A percentile compares a stretch with the other conserved stretches of the same genome.
Evolutionary conservation across 2,329 filamentous ascomycete species (phyloP).

Genomic region (Neopestalotiopsis clavispora): DNA sequence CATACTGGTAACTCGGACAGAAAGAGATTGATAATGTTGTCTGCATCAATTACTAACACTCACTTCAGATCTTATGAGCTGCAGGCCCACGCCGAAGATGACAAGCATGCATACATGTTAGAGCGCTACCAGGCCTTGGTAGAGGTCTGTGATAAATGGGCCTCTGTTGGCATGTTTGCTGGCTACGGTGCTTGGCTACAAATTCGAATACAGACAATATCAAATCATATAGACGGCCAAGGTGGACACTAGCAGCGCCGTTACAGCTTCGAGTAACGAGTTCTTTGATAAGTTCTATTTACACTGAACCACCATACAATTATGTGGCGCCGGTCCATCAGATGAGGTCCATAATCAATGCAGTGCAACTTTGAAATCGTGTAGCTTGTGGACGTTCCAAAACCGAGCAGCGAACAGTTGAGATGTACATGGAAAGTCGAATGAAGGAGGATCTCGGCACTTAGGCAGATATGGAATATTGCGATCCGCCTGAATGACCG

Average conservation of each 20-base stretch:
- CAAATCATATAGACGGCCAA: not conserved
- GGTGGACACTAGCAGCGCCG: not conserved
- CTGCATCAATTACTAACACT: not conserved
- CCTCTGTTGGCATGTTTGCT: conserved; percentile 48
- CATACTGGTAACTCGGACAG: not conserved
- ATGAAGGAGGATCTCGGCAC: too few species aligned
- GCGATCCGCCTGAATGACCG: too few species aligned
- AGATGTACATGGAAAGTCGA: too few species aligned
- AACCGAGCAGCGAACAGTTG: too few species aligned
- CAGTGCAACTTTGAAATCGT: too few species aligned
- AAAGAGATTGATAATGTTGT: not conserved
- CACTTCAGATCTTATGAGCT: conserved; percentile 25
- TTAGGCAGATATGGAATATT: too few species aligned
- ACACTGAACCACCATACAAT: too few species aligned
- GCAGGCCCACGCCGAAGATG: conserved; percentile 21
- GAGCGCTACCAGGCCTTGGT: conserved; percentile 46
- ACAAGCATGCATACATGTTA: conserved; percentile 29
- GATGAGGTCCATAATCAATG: too few species aligned
- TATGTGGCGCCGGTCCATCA: too few species aligned
- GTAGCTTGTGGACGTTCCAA: too few species aligned
- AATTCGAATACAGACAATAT: conserved; percentile 27
- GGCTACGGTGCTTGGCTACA: conserved; percentile 50
- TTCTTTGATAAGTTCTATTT: too few species aligned
- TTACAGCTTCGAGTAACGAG: not conserved
- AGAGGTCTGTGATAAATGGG: conserved; percentile 46